Percentiles rank a stretch among this genome's conserved stretches.
Evolutionary conservation across 2,329 filamentous ascomycete genomes (phyloP).

Genomic region (Botryotinia convoluta): DNA sequence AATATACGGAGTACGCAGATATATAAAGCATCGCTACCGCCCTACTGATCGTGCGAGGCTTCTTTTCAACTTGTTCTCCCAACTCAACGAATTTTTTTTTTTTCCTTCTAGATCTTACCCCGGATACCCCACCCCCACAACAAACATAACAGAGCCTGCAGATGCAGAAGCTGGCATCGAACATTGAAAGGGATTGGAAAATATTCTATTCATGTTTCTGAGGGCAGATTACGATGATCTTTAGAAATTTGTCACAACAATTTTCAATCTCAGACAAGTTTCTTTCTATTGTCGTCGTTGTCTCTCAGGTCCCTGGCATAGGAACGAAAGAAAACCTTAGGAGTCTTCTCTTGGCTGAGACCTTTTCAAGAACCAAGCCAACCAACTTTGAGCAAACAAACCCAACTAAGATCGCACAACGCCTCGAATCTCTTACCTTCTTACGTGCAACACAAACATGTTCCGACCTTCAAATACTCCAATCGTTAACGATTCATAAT

Average conservation of each 20-base stretch:
- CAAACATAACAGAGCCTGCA: not conserved
- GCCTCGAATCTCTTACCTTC: not conserved
- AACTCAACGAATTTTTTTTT: not conserved
- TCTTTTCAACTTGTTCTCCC: not conserved
- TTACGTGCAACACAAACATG: not conserved
- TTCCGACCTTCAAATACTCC: not conserved
- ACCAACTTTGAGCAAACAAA: not conserved
- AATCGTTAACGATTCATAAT: not conserved
- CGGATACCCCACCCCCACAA: slow-evolving; percentile 6
- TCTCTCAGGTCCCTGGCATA: not conserved
- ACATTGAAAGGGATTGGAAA: not conserved
- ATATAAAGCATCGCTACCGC: not conserved
- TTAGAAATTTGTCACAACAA: not conserved
- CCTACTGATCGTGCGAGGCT: not conserved
- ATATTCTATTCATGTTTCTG: no score
- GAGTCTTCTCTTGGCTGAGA: not conserved
- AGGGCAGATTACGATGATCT: not conserved
- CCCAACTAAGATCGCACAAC: not conserved
- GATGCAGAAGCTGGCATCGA: not conserved
- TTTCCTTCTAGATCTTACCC: not conserved
- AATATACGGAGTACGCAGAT: not conserved
- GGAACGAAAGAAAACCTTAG: not conserved
- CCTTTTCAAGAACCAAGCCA: not conserved
- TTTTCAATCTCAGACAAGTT: no score
- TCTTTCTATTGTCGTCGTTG: not conserved